A percentile compares a stretch with the other conserved stretches of the same genome.
phyloP scores from a whole-genome alignment of 1,284 basidiomycete species.

The Neonothopanus nambi region DNA sequence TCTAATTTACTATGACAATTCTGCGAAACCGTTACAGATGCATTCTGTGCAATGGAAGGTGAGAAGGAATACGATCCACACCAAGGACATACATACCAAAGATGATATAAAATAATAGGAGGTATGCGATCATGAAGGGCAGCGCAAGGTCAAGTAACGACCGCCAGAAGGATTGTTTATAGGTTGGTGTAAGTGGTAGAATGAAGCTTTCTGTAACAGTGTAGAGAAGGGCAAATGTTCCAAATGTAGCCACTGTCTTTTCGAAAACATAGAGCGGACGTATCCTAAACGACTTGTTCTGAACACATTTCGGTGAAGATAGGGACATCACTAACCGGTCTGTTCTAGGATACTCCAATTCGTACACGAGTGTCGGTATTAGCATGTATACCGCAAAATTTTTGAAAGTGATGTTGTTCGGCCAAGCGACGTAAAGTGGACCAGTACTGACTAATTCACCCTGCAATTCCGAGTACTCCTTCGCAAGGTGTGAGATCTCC shows the following conservation, averaged over 20 bases:
- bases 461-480: slow-evolving; percentile 77
- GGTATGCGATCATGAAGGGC: slow-evolving; percentile 89
- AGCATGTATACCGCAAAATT: slow-evolving; percentile 91
- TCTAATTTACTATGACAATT: slow-evolving; percentile 78
- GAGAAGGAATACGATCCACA: not conserved
- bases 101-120: slow-evolving; percentile 83
- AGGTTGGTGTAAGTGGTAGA: slow-evolving; percentile 74
- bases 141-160: slow-evolving; percentile 85
- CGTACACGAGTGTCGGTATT: slow-evolving; percentile 93
- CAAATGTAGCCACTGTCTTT: slow-evolving; percentile 91
- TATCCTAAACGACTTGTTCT: slow-evolving; percentile 53
- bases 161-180: slow-evolving; percentile 73
- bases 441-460: slow-evolving; percentile 78
- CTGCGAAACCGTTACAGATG: slow-evolving; percentile 94
- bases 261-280: slow-evolving; percentile 92
- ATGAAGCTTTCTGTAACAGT: slow-evolving; percentile 95
- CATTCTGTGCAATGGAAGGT: slow-evolving; percentile 62
- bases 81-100: slow-evolving; percentile 52
- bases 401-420: slow-evolving; percentile 80
- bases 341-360: slow-evolving; percentile 94
- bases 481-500: slow-evolving; percentile 70
- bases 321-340: slow-evolving; percentile 51
- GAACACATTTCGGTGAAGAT: not conserved
- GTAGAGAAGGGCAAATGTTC: slow-evolving; percentile 92
- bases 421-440: slow-evolving; percentile 71